A percentile compares a stretch with the other conserved stretches of the same genome.
Conservation (phyloP, 2,329 filamentous ascomycete genomes). For the Rhinocladiella mackenziei region DNA sequence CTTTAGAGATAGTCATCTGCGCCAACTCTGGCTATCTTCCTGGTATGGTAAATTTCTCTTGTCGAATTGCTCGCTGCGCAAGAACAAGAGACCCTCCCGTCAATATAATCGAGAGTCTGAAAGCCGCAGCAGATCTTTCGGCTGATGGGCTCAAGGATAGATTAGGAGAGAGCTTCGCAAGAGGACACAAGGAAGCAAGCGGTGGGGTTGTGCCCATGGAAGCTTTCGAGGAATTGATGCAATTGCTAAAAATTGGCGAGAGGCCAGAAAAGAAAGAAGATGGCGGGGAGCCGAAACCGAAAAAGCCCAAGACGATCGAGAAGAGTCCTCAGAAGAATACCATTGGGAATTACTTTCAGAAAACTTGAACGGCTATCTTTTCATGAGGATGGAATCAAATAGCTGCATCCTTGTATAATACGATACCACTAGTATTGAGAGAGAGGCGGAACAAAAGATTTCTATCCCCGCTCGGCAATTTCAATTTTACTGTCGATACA, state of each 20-base stretch:
- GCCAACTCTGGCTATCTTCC: constrained; percentile 64
- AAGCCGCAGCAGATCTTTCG: constrained; percentile 47
- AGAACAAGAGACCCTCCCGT: constrained; percentile 51
- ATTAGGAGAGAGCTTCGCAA: constrained; percentile 61
- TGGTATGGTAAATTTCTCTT: constrained; percentile 64
- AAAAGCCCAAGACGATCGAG: constrained; percentile 34
- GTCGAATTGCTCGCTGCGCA: constrained; percentile 57
- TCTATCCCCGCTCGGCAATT: too few relatives aligned
- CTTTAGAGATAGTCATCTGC: constrained; percentile 61
- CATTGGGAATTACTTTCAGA: constrained; percentile 54
- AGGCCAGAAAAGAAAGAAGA: constrained; percentile 43
- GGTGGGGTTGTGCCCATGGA: constrained; percentile 59
- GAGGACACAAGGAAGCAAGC: constrained; percentile 64
- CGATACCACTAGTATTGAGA: too few relatives aligned
- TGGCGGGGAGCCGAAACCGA: constrained; percentile 33
- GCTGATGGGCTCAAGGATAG: constrained; percentile 44
- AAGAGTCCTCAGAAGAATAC: constrained; percentile 52
- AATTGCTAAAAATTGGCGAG: constrained; percentile 56
- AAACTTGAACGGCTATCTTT: constrained; percentile 33
- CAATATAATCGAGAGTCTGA: constrained; percentile 59
- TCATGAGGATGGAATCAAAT: too few relatives aligned
- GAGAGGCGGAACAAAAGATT: too few relatives aligned
- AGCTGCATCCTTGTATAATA: too few relatives aligned
- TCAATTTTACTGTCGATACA: too few relatives aligned
- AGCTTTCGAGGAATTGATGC: constrained; percentile 64